These are phyloP conservation scores for Peterozyma xylosa DNA, from an alignment of 805 yeast genomes.

Conservation along the genomic window DNA sequence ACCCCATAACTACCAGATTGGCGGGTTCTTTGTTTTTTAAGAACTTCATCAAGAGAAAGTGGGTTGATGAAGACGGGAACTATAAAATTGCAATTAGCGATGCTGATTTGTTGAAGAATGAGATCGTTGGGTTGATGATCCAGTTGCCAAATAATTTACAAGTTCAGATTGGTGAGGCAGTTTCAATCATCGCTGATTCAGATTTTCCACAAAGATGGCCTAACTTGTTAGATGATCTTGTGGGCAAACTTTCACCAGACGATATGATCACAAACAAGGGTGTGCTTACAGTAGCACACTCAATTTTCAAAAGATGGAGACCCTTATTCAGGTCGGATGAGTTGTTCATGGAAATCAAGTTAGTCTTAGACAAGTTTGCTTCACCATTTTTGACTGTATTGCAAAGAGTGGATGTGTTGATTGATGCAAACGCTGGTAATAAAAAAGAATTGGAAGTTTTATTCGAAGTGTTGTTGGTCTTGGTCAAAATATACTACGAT, in stretches of 20 bases:
- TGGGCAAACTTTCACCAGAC: conserved; percentile 51
- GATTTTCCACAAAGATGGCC: conserved; percentile 95
- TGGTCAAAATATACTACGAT: conserved; percentile 82
- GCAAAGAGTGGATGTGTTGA: conserved; percentile 56
- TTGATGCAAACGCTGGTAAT: conserved; percentile 38
- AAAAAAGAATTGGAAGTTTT: conserved; percentile 45
- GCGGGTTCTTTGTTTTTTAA: conserved; percentile 91
- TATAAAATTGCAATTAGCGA: conserved; percentile 57
- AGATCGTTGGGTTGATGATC: conserved; percentile 84
- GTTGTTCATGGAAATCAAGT: conserved; percentile 75
- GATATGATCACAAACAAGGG: conserved; percentile 77
- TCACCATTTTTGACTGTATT: conserved; percentile 71
- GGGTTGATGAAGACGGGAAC: conserved; percentile 88
- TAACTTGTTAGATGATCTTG: conserved; percentile 64
- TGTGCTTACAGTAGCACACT: conserved; percentile 85
- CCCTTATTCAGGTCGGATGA: conserved; percentile 90
- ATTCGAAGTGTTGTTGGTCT: conserved; percentile 62
- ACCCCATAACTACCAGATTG: conserved; percentile 53
- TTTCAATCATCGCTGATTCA: conserved; percentile 87
- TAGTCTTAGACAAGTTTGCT: conserved; percentile 79
- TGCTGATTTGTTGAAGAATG: conserved; percentile 59
- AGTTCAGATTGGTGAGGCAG: conserved; percentile 91
- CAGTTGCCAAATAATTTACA: conserved; percentile 72
- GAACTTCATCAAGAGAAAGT: conserved; percentile 73
- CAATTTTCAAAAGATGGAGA: conserved; percentile 95